Evolutionary conservation across 192 early-diverging fungal species (phyloP), one percentile per base, ranked within the genome.

Genomic region (Rhizophagus prolifer): DNA sequence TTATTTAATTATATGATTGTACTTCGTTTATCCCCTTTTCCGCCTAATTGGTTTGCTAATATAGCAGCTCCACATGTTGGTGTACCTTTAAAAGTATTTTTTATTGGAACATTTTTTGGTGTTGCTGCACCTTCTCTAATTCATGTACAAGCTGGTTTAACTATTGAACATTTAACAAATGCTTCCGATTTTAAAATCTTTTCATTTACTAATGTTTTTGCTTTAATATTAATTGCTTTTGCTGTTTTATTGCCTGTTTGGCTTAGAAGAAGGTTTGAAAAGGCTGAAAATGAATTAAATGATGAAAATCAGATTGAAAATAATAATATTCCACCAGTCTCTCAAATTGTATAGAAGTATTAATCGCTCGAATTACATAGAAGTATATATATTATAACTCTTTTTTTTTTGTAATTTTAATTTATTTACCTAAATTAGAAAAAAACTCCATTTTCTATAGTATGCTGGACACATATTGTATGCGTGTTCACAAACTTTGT

Each of bases 1-100:
- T 79, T 90, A 79, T 75, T 90, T 58, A 88, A 87, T 36, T 90
- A 90, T 64, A 87, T 90, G 70, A 82, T 90, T 62, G 78, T 90
- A 1, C 76, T 90, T 14, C 82, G 89, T 30, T 72, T 90, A 7
- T 76, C 82, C 9, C 89, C 89, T 6, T 83, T 90, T 50, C 87
- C 87, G 19, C 89, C 89, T 28, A 88, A 90, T 50, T 90, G 89
- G 89, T 81, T 82, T 28, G 85, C 82, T 70, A 90, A 90, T 65
- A 78, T 90, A 23, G 85, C 86, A 5, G 83, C 87, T 1, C 86
- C 89, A n/a, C 89, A 90, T 38, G 72, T 90, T 47, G 78, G 80
- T 60, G 86, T 90, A 25, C 84, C 87, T 0, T 62, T 87, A 12
- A 76, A 81, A 71, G 79, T 81, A 21, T 90, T 88, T 54, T 86